Percentiles rank a stretch among this genome's conserved stretches.
Conservation (phyloP, 2,329 filamentous ascomycete species). For the Nemania sp. region DNA sequence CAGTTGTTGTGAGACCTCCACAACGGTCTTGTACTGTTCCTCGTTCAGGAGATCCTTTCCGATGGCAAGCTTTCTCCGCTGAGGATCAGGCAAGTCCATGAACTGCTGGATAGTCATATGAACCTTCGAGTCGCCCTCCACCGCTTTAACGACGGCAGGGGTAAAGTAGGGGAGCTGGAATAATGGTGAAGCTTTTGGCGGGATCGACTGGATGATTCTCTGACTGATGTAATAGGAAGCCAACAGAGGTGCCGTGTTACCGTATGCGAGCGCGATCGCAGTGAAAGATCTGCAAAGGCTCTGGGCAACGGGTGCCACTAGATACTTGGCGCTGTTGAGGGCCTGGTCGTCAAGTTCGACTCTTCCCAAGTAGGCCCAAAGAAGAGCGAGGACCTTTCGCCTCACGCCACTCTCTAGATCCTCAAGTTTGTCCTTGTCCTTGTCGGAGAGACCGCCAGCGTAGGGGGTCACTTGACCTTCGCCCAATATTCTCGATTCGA, state of each 20-base stretch:
- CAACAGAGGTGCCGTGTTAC: conserved; percentile 79
- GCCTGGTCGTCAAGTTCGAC: conserved; percentile 78
- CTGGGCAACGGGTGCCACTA: conserved; percentile 84
- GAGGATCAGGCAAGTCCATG: conserved; percentile 78
- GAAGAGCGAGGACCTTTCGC: conserved; percentile 82
- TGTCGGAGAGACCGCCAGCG: conserved; percentile 64
- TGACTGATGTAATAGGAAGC: conserved; percentile 82
- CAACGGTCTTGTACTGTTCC: conserved; percentile 73
- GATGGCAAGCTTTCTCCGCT: conserved; percentile 72
- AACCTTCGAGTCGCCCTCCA: conserved; percentile 74
- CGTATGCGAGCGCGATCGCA: conserved; percentile 85
- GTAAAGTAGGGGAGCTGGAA: conserved; percentile 91
- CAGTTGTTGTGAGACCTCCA: conserved; percentile 79
- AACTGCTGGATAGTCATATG: conserved; percentile 84
- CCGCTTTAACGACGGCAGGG: conserved; percentile 62
- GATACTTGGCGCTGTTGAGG: conserved; percentile 84
- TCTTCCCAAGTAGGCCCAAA: conserved; percentile 94
- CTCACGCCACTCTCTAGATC: conserved; percentile 78
- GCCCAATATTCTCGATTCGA: conserved; percentile 79
- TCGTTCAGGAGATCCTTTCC: conserved; percentile 72
- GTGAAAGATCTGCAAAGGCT: conserved; percentile 84
- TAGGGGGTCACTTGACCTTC: conserved; percentile 56
- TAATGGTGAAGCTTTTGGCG: conserved; percentile 81
- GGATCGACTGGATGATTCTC: conserved; percentile 84
- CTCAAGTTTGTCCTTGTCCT: conserved; percentile 77